phyloP scores from a whole-genome alignment of 2,329 filamentous ascomycete genomes.

The Magnaporthiopsis incrustans region DNA sequence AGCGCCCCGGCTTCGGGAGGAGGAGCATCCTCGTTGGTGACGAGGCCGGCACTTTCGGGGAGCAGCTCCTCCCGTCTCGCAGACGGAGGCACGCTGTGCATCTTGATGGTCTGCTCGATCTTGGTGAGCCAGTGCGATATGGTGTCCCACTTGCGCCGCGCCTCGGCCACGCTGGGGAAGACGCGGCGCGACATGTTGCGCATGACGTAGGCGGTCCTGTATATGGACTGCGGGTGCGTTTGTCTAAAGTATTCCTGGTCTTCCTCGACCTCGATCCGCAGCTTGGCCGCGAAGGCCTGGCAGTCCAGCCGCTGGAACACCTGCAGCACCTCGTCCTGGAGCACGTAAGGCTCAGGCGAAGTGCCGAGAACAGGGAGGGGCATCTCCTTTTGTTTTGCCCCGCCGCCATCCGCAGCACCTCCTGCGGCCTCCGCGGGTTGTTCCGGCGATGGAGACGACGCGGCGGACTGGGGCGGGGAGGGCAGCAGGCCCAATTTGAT shows the following conservation, averaged over 20 bases:
- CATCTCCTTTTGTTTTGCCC: background rate
- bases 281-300: constrained; percentile 13
- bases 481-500: background rate
- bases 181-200: background rate
- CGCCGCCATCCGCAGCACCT: no score
- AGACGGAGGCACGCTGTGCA: background rate
- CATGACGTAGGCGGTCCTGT: constrained; percentile 3
- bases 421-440: background rate
- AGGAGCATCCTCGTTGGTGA: background rate
- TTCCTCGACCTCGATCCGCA: background rate
- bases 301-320: constrained; percentile 22
- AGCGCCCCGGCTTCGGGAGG: background rate
- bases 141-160: constrained; percentile 21
- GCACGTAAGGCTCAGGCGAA: constrained; percentile 14
- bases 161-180: constrained; percentile 19
- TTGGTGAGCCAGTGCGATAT: constrained; percentile 21
- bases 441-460: background rate
- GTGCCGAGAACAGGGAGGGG: background rate
- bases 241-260: background rate
- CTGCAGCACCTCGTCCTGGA: constrained; percentile 21
- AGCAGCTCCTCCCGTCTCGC: background rate
- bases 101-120: constrained; percentile 4
- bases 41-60: background rate
- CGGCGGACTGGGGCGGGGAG: background rate
- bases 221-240: constrained; percentile 13